Percentiles rank a stretch among this genome's conserved stretches.
Conservation (phyloP, 768 basidiomycete species). For the Calocybe indica region DNA sequence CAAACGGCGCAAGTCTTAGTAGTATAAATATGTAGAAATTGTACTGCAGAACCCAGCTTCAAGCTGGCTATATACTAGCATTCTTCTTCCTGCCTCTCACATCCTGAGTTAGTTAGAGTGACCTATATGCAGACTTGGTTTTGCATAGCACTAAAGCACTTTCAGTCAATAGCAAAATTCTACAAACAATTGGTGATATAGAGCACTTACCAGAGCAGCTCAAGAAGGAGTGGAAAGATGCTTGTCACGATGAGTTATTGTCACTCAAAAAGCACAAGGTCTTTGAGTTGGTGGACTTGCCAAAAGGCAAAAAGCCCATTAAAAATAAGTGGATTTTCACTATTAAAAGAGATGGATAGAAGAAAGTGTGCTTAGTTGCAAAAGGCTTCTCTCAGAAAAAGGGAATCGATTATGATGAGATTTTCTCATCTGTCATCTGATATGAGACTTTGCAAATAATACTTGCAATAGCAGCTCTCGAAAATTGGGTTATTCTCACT, state of each 20-base stretch:
- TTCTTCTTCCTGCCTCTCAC: no score
- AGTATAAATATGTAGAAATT: no score
- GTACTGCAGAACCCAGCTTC: no score
- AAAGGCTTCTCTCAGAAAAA: constrained; percentile 30
- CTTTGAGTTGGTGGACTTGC: constrained; percentile 5
- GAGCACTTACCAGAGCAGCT: not conserved
- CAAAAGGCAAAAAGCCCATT: constrained; percentile 1
- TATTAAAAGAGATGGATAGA: constrained; percentile 3
- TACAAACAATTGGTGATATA: no score
- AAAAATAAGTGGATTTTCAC: constrained; percentile 5
- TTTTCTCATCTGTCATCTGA: constrained; percentile 21
- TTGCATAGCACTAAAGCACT: no score
- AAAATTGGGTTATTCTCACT: constrained; percentile 7
- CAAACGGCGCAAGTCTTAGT: no score
- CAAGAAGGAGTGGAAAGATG: not conserved
- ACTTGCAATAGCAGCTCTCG: constrained; percentile 12
- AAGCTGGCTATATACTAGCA: no score
- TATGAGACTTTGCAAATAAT: constrained; percentile 17
- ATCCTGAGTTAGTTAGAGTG: no score
- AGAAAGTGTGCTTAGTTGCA: constrained; percentile 28
- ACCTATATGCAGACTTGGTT: no score
- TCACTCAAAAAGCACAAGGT: constrained; percentile 1
- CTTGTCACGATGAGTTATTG: constrained; percentile 1
- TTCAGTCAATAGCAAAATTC: no score
- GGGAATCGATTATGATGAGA: constrained; percentile 30